Percentiles rank a stretch among this genome's conserved stretches.
These are phyloP conservation scores for Ciborinia camelliae DNA, from an alignment of 2,329 filamentous ascomycete genomes.

Conservation along the genomic window DNA sequence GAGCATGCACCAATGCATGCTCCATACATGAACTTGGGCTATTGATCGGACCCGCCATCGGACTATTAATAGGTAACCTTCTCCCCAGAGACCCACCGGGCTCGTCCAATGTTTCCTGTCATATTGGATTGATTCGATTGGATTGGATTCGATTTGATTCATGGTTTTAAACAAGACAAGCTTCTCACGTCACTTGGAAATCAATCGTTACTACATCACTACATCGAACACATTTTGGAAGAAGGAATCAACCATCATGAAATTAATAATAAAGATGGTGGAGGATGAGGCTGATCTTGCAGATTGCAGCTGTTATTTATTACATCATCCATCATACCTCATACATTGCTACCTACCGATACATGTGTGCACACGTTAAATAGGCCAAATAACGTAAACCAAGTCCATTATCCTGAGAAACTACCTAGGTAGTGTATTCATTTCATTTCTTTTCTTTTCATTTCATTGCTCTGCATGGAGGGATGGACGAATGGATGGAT, in stretches of 20 bases:
- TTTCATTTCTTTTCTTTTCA: too few species aligned
- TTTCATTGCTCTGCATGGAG: neutral
- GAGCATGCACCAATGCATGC: neutral
- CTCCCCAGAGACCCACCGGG: neutral
- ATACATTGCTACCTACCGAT: too few species aligned
- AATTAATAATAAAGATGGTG: too few species aligned
- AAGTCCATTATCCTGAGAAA: neutral
- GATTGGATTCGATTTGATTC: too few species aligned
- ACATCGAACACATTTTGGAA: neutral
- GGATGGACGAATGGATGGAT: too few species aligned
- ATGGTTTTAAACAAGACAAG: too few species aligned
- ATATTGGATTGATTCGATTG: too few species aligned
- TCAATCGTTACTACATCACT: too few species aligned
- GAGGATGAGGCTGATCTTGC: neutral
- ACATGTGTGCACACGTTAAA: neutral
- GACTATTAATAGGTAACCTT: constrained; percentile 7
- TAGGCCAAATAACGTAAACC: neutral
- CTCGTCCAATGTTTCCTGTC: too few species aligned
- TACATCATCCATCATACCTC: too few species aligned
- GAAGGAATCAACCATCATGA: neutral
- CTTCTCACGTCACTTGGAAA: neutral
- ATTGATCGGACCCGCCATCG: neutral
- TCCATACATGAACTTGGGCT: neutral
- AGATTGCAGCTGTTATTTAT: too few species aligned
- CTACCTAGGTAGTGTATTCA: too few species aligned